Base-by-base conservation (phyloP, 192 early-diverging fungal genomes). In the Piromyces sp. region DNA sequence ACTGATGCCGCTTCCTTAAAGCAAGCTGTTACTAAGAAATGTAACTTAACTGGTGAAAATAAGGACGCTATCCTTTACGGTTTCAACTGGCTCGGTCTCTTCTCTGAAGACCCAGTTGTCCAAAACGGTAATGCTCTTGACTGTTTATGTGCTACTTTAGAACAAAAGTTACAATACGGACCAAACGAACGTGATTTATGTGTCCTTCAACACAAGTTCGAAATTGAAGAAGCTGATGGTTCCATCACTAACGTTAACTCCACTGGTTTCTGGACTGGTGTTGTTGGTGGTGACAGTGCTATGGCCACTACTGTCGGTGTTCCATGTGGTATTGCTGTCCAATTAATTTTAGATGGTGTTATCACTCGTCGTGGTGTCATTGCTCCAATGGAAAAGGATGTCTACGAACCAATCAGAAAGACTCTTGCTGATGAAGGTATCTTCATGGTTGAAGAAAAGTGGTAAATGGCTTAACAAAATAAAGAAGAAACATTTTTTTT, bases 251-350 rank as follows among this genome's bases (percentile, higher is more conserved):
- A 94, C 83, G 94, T 94, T 86, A 97, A 94, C 5, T 96, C 97
- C 5, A 98, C 97, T 30, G 87, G 96, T 51, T 87, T 98, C 80
- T 94, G 94, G 86, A 98, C 95, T 87, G 98, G 97, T 83, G 92
- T 94, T 81, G 94, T 95, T 28, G 88, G 89, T 83, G 94, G 93
- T 30, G 93, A 92, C 90, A 91, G 93, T 78, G 97, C 98, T 42
- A 99, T 99, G 98, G 96, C 98, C 81, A 96, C 92, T 84, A 95
- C 96, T 30, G 98, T 99, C 42, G 98, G 98, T 82, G 91, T 95
- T 29, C 98, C 98, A 37, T 97, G 95, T 80, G 98, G 95, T 85
- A 96, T 99, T 90, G 96, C 95, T 30, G 91, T 92, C 17, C 93
- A 97, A 88, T 87, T 97, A 85, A 91, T 99, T 14, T 88, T 99